Base-by-base conservation (phyloP, 2,329 filamentous ascomycete genomes). In the Bipolaris cookei region DNA sequence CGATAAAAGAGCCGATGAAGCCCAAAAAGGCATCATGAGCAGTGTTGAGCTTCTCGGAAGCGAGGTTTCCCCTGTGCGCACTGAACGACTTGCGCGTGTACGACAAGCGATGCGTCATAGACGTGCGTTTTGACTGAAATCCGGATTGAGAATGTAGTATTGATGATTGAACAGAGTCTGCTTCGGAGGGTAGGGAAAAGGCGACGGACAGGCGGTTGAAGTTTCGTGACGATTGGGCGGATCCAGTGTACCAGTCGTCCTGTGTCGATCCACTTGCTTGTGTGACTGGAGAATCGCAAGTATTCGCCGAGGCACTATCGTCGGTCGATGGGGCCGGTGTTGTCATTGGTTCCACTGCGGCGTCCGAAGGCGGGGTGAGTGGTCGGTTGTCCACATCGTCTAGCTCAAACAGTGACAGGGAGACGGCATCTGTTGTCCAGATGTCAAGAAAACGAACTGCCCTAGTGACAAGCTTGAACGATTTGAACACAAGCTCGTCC, bases 401-500 rank as follows among this genome's bases (percentile, higher is more conserved):
- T 53, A 74, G 64, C 59, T 75, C 72, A 55, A 74, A 73, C 7
- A 61, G 41, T 45, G 58, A 84, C n/a, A 83, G 83, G 30, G 88
- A 82, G 35, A 85, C 72, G 28, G 79, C 75, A 28, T 79, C 74
- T 48, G 79, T 90, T 35, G 90, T 88, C 79, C 95, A 88, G 2
- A 94, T 84, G 66, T 99, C 95, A 39, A 97, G 83, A 70, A 99
- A 98, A 42, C 89, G 85, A 23, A 97, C 92, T 13, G 91, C 92
- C 68, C 94, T 88, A 45, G 89, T 94, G n/a, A 97, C 90, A 50
- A 98, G 92, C 72, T 90, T 92, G 80, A 97, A 98, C 0, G 93
- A 93, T 75, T 93, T 95, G 51, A 96, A 80, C 21, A 98, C 90
- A 86, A 98, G 92, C 74, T 97, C 91, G 70, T 98, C 94, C 55